Percentiles rank a stretch among this genome's conserved stretches.
phyloP scores from a whole-genome alignment of 345 rosid genomes.

The Pseudoturritis turrita region DNA sequence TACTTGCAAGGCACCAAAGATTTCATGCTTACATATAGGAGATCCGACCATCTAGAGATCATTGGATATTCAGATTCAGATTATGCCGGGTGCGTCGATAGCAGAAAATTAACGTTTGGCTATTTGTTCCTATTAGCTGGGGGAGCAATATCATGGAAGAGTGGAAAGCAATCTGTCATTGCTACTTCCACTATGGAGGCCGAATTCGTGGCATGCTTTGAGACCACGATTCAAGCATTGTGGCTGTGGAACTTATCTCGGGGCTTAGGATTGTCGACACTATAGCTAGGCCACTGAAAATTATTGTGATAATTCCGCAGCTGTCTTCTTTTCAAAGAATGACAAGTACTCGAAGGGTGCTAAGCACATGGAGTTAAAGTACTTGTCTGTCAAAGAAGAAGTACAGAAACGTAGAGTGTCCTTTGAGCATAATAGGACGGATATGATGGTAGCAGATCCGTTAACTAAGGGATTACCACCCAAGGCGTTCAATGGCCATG shows the following conservation, averaged over 20 bases:
- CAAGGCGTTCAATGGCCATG: too few species aligned
- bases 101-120: too few species aligned
- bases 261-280: neutral
- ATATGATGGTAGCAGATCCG: too few species aligned
- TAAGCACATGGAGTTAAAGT: neutral
- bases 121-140: too few species aligned
- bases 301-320: neutral
- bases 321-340: neutral
- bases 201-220: constrained; percentile 2
- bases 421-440: neutral
- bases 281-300: constrained; percentile 2
- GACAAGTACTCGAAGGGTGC: neutral
- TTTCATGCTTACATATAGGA: too few species aligned
- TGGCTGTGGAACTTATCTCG: neutral
- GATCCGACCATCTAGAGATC: too few species aligned
- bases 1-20: too few species aligned
- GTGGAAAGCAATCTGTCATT: too few species aligned
- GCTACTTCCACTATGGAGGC: constrained; percentile 5
- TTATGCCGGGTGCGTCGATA: too few species aligned
- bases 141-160: too few species aligned
- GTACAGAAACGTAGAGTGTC: neutral
- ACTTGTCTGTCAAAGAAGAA: neutral
- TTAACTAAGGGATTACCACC: too few species aligned
- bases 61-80: too few species aligned
- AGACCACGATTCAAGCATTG: neutral